These are phyloP conservation scores for Penicillium griseofulvum DNA, from an alignment of 2,329 filamentous ascomycete species.

Conservation along the genomic window DNA sequence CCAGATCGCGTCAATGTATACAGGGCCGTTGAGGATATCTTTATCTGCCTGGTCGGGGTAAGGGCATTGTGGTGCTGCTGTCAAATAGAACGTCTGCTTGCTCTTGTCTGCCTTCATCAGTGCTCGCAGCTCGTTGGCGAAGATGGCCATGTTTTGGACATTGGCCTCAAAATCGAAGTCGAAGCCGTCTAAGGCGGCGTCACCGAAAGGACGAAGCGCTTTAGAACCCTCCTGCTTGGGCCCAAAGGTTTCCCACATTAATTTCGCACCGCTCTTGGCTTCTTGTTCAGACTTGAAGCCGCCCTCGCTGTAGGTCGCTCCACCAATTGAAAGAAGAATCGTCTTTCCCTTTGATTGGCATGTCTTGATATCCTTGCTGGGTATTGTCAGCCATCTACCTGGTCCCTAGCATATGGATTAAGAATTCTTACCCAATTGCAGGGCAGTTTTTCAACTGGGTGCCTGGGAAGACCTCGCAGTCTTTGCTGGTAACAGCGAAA, in stretches of 20 bases:
- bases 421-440: conserved; percentile 57
- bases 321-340: conserved; percentile 69
- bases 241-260: conserved; percentile 70
- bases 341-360: conserved; percentile 69
- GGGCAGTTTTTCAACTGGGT: conserved; percentile 61
- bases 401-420: background rate
- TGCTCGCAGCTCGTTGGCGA: conserved; percentile 57
- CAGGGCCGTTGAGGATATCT: conserved; percentile 54
- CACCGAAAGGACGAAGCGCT: conserved; percentile 64
- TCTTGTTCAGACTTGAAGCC: conserved; percentile 57
- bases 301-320: conserved; percentile 67
- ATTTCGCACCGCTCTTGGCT: conserved; percentile 58
- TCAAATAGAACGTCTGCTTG: conserved; percentile 60
- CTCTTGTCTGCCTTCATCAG: conserved; percentile 53
- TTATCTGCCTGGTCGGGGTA: conserved; percentile 63
- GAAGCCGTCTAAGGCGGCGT: conserved; percentile 67
- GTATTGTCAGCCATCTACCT: conserved; percentile 16
- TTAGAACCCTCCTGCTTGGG: conserved; percentile 46
- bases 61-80: conserved; percentile 66
- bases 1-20: conserved; percentile 60
- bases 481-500: conserved; percentile 63
- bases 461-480: conserved; percentile 59
- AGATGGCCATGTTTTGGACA: conserved; percentile 59
- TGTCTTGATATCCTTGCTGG: conserved; percentile 48
- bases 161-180: conserved; percentile 71